A percentile compares a stretch with the other conserved stretches of the same genome.
phyloP scores from a whole-genome alignment of 2,329 filamentous ascomycete species.

The Fusarium brachygibbosum region DNA sequence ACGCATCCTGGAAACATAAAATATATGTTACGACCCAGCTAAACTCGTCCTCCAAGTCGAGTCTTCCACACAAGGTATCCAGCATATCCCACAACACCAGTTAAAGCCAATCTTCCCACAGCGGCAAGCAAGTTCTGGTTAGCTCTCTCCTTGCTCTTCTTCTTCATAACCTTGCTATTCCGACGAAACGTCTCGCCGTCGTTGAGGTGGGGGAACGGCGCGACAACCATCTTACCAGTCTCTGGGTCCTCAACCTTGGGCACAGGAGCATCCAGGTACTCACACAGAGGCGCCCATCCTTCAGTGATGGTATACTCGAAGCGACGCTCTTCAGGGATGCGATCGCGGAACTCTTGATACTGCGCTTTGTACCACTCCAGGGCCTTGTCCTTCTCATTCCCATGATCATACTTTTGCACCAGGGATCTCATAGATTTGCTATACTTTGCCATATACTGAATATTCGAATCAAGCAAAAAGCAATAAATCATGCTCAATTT shows the following conservation, averaged over 20 bases:
- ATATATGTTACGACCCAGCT: slow-evolving; percentile 6
- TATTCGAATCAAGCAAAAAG: slow-evolving; percentile 46
- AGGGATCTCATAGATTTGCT: slow-evolving; percentile 46
- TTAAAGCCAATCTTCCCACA: slow-evolving; percentile 45
- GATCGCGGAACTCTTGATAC: slow-evolving; percentile 55
- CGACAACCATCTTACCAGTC: slow-evolving; percentile 51
- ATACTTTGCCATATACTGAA: slow-evolving; percentile 49
- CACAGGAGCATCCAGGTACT: slow-evolving; percentile 55
- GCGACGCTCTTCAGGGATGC: slow-evolving; percentile 53
- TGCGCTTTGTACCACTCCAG: slow-evolving; percentile 55
- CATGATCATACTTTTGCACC: slow-evolving; percentile 51
- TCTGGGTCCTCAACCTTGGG: slow-evolving; percentile 52
- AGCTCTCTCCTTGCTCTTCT: slow-evolving; percentile 41
- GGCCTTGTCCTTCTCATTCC: slow-evolving; percentile 54
- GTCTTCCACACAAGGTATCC: slow-evolving; percentile 50
- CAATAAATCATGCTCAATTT: slow-evolving; percentile 51
- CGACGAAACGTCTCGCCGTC: slow-evolving; percentile 48
- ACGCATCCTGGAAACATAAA: too few relatives aligned
- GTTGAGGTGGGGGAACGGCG: slow-evolving; percentile 53
- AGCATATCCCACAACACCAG: slow-evolving; percentile 48
- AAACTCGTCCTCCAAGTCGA: slow-evolving; percentile 47
- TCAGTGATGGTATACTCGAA: slow-evolving; percentile 57
- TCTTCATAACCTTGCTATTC: slow-evolving; percentile 19
- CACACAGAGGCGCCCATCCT: slow-evolving; percentile 60
- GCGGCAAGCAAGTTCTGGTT: slow-evolving; percentile 44